These are phyloP conservation scores for Tremella yokohamensis DNA, from an alignment of 768 basidiomycete species.

Conservation along the genomic window DNA sequence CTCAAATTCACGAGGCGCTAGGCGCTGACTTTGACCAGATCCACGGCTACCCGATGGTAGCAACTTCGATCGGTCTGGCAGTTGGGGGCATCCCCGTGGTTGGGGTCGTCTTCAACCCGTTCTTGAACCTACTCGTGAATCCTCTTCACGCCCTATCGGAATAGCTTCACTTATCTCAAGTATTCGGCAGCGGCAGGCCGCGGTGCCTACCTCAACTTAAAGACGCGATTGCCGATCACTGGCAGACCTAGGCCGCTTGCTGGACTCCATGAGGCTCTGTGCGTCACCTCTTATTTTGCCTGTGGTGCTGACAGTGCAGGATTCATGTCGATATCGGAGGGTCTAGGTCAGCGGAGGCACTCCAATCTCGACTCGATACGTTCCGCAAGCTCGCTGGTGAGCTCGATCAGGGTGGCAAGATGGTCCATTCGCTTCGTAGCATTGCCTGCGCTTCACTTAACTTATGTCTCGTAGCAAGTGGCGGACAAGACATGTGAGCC, in stretches of 20 bases:
- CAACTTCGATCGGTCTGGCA: neutral
- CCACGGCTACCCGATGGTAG: slow-evolving; percentile 2
- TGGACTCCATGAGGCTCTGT: neutral
- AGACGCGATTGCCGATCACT: slow-evolving; percentile 3
- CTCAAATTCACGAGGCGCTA: neutral
- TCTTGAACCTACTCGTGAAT: slow-evolving; percentile 1
- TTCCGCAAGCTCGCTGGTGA: slow-evolving; percentile 4
- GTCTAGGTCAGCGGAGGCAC: neutral
- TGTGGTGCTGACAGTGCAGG: neutral
- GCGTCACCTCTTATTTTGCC: neutral
- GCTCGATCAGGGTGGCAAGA: slow-evolving; percentile 7
- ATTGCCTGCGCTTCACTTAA: slow-evolving; percentile 7
- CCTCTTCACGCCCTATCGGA: neutral
- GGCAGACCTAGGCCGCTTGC: slow-evolving; percentile 1
- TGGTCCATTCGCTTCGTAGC: slow-evolving; percentile 12
- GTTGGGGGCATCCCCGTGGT: neutral
- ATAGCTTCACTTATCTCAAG: neutral
- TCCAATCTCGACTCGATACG: slow-evolving; percentile 1
- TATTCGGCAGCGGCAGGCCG: neutral
- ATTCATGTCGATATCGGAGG: slow-evolving; percentile 8
- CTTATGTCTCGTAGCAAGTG: slow-evolving; percentile 9
- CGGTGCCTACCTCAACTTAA: neutral
- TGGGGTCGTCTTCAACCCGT: slow-evolving; percentile 1
- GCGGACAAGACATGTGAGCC: slow-evolving; percentile 8
- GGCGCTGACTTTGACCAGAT: neutral